Evolutionary conservation across 805 yeast genomes (phyloP).

Genomic region (Clavispora santaluciae): DNA sequence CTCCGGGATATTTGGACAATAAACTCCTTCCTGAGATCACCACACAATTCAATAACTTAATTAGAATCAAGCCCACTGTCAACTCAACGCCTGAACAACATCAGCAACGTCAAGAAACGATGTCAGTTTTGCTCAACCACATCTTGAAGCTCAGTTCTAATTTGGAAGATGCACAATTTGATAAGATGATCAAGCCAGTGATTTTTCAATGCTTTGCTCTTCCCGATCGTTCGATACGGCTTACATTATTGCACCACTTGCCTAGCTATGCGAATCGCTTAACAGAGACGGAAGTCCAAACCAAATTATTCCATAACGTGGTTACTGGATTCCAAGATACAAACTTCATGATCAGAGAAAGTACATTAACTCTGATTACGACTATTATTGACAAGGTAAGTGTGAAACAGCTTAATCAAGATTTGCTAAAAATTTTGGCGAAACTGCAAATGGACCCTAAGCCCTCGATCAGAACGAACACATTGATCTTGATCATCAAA

Average conservation of each 20-base stretch:
- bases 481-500: conserved; percentile 63
- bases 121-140: conserved; percentile 35
- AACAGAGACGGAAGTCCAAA: conserved; percentile 59
- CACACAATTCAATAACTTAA: conserved; percentile 28
- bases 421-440: conserved; percentile 73
- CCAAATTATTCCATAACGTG: conserved; percentile 60
- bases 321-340: conserved; percentile 85
- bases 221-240: conserved; percentile 73
- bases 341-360: conserved; percentile 73
- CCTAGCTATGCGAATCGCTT: conserved; percentile 50
- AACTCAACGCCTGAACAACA: conserved; percentile 26
- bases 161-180: conserved; percentile 31
- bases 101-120: conserved; percentile 33
- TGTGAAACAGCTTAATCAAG: conserved; percentile 82
- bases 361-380: conserved; percentile 64
- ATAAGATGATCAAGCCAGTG: conserved; percentile 49
- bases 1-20: conserved; percentile 49
- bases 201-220: conserved; percentile 58
- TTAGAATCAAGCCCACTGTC: conserved; percentile 22
- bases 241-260: conserved; percentile 61
- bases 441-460: conserved; percentile 73
- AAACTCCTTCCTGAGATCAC: conserved; percentile 69
- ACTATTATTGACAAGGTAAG: conserved; percentile 61
- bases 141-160: conserved; percentile 34
- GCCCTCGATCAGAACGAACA: conserved; percentile 73